Conservation (phyloP, 352 stramenopile genomes). For the Phytophthora parvispora region DNA sequence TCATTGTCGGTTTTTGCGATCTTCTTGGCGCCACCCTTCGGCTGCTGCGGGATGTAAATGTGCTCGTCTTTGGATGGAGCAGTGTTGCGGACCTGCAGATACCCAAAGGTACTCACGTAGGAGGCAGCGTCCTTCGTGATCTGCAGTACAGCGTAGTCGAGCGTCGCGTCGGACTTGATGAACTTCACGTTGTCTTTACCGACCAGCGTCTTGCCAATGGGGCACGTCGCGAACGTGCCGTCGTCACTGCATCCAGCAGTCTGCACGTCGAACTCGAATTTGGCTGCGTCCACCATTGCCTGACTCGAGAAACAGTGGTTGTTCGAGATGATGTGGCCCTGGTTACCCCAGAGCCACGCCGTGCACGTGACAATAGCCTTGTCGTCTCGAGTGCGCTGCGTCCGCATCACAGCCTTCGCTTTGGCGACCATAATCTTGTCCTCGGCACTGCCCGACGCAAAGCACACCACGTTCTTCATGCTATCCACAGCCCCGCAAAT, state of each 20-base stretch:
- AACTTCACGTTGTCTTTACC: conserved; percentile 62
- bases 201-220: conserved; percentile 44
- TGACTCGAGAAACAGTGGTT: conserved; percentile 61
- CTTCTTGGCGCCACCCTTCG: conserved; percentile 62
- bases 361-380: conserved; percentile 50
- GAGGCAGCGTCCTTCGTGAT: conserved; percentile 45
- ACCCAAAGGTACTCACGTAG: conserved; percentile 61
- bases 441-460: conserved; percentile 29
- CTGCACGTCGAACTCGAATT: conserved; percentile 74
- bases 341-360: conserved; percentile 66
- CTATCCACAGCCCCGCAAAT: conserved; percentile 62
- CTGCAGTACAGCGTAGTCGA: conserved; percentile 71
- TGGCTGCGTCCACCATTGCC: conserved; percentile 52
- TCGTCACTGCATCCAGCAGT: conserved; percentile 52
- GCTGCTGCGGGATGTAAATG: conserved; percentile 80
- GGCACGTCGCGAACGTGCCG: conserved; percentile 52
- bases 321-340: conserved; percentile 78
- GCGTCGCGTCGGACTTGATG: conserved; percentile 56
- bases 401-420: conserved; percentile 58
- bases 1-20: conserved; percentile 62
- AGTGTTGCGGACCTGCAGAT: conserved; percentile 62
- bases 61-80: conserved; percentile 49
- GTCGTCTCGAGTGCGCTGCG: conserved; percentile 57
- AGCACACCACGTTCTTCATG: conserved; percentile 71
- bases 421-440: conserved; percentile 53